phyloP scores from a whole-genome alignment of 176 grass and related monocot genomes.

The Triticum timopheevii region DNA sequence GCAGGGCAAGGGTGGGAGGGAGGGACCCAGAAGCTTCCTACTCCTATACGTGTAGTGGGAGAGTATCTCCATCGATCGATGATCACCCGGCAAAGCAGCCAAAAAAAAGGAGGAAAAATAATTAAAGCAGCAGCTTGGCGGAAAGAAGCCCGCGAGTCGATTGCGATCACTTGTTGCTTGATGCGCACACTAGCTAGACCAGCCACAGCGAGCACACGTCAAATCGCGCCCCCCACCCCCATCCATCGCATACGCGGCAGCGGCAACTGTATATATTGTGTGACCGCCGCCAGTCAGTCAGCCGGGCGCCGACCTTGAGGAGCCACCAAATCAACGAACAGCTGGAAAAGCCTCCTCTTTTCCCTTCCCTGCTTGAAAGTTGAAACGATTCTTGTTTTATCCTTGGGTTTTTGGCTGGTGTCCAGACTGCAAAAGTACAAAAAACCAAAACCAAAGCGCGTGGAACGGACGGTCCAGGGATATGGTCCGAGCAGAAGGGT shows the following conservation, averaged over 20 bases:
- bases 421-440: not conserved
- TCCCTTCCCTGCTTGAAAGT: not conserved
- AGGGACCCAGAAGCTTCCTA: too few species aligned
- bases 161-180: not conserved
- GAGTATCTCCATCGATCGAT: too few species aligned
- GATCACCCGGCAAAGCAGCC: not conserved
- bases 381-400: not conserved
- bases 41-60: too few species aligned
- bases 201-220: not conserved
- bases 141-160: not conserved
- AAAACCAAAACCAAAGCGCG: not conserved
- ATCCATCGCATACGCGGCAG: not conserved
- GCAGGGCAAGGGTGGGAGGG: too few species aligned
- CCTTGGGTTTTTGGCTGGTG: not conserved
- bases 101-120: not conserved
- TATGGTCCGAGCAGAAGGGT: not conserved
- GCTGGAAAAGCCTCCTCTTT: not conserved
- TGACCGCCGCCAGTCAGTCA: not conserved
- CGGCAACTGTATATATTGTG: not conserved
- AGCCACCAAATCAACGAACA: not conserved
- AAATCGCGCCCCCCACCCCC: not conserved
- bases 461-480: not conserved
- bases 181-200: not conserved
- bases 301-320: not conserved
- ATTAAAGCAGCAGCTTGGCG: not conserved